These are phyloP conservation scores for Leishmania mexicana DNA, from an alignment of 208 protist genomes.

Conservation along the genomic window DNA sequence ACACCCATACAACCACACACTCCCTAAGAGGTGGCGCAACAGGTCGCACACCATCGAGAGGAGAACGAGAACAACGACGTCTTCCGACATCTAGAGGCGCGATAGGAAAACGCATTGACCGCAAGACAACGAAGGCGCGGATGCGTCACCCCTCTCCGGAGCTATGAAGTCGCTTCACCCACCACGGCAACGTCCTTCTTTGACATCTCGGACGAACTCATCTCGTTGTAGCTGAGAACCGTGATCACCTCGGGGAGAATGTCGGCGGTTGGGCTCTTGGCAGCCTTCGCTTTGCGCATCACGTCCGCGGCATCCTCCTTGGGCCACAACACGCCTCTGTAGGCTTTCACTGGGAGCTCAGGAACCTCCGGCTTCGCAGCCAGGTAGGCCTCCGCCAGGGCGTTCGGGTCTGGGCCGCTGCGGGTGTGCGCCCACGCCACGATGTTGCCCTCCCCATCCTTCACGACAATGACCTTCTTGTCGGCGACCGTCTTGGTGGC, in stretches of 20 bases:
- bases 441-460: conserved; percentile 20
- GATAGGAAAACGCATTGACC: neutral
- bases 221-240: conserved; percentile 36
- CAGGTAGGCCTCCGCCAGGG: conserved; percentile 34
- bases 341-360: conserved; percentile 22
- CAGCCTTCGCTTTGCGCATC: conserved; percentile 35
- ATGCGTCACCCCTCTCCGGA: neutral
- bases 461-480: conserved; percentile 66
- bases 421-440: conserved; percentile 68
- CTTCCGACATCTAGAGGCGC: neutral
- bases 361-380: conserved; percentile 31
- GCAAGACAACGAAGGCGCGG: neutral
- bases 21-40: neutral
- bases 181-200: conserved; percentile 57
- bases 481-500: conserved; percentile 38
- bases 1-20: too few species aligned
- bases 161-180: conserved; percentile 34
- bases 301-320: conserved; percentile 69
- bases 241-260: conserved; percentile 32
- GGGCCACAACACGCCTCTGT: conserved; percentile 55
- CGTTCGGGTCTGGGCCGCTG: conserved; percentile 29
- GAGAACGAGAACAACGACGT: neutral
- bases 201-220: conserved; percentile 50
- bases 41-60: neutral
- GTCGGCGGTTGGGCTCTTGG: conserved; percentile 25